Evolutionary conservation across 805 yeast species (phyloP).

Genomic region (Wickerhamomyces sydowiorum): DNA sequence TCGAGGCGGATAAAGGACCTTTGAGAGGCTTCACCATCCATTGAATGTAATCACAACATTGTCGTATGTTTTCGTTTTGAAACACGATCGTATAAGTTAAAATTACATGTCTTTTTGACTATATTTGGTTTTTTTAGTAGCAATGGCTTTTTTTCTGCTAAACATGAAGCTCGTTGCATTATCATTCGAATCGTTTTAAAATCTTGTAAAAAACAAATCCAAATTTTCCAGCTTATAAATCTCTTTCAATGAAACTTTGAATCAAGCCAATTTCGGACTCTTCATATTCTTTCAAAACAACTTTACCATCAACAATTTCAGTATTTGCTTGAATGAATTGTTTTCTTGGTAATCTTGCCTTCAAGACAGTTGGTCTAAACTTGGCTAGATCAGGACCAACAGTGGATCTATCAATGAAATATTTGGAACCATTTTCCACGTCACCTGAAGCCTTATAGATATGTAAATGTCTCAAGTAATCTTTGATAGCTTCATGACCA

Average conservation of each 20-base stretch:
- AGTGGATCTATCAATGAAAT: slow-evolving; percentile 62
- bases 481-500: slow-evolving; percentile 71
- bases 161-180: no score
- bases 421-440: slow-evolving; percentile 53
- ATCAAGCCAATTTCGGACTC: slow-evolving; percentile 75
- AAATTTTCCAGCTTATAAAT: slow-evolving; percentile 16
- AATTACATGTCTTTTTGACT: no score
- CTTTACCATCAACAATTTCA: slow-evolving; percentile 30
- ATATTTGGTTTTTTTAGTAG: no score
- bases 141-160: no score
- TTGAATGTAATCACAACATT: no score
- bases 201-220: no score
- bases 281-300: slow-evolving; percentile 64
- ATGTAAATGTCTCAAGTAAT: slow-evolving; percentile 67
- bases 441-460: slow-evolving; percentile 77
- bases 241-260: slow-evolving; percentile 66
- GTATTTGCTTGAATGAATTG: slow-evolving; percentile 85
- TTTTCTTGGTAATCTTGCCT: slow-evolving; percentile 75
- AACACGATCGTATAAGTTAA: no score
- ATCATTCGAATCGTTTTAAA: no score
- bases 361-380: slow-evolving; percentile 62
- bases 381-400: slow-evolving; percentile 58
- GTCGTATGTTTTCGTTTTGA: no score
- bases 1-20: no score
- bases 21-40: no score